Percentiles rank a stretch among this genome's conserved stretches.
These are phyloP conservation scores for Lachancea waltii DNA, from an alignment of 805 yeast species.

Conservation along the genomic window DNA sequence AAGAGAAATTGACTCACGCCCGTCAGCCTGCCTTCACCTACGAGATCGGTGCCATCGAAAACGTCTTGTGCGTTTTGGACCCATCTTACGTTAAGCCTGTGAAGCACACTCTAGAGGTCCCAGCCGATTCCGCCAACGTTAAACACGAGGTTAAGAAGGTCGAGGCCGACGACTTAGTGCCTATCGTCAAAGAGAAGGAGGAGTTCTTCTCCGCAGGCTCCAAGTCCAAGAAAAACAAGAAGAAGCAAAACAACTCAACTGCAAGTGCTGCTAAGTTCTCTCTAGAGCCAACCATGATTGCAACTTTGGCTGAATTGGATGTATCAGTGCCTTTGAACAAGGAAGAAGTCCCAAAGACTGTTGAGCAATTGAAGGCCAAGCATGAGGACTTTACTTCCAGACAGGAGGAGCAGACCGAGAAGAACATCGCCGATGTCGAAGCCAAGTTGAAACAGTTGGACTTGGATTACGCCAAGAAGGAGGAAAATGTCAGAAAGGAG, in stretches of 20 bases:
- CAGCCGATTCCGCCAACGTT: conserved; percentile 21
- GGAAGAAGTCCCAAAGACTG: conserved; percentile 61
- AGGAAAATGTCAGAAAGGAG: conserved; percentile 32
- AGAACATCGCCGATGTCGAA: conserved; percentile 69
- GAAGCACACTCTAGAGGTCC: conserved; percentile 28
- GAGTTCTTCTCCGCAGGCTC: conserved; percentile 42
- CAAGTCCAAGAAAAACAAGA: conserved; percentile 46
- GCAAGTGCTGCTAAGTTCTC: conserved; percentile 43
- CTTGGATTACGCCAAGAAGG: conserved; percentile 43
- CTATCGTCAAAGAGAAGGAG: conserved; percentile 32
- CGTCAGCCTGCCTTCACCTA: conserved; percentile 75
- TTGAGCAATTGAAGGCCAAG: conserved; percentile 65
- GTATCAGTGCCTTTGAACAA: conserved; percentile 71
- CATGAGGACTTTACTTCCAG: conserved; percentile 57
- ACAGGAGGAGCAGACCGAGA: conserved; percentile 76
- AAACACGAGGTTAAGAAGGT: conserved; percentile 54
- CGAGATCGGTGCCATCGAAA: conserved; percentile 73
- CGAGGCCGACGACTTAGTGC: conserved; percentile 53
- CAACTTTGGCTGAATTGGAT: conserved; percentile 66
- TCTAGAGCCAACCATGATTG: conserved; percentile 74
- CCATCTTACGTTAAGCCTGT: conserved; percentile 64
- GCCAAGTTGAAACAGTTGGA: conserved; percentile 67
- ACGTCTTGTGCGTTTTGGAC: conserved; percentile 66
- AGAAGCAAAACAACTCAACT: conserved; percentile 35
- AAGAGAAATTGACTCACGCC: conserved; percentile 65